Conservation (phyloP, 176 grass and related monocot species). For the Rhynchospora breviuscula region DNA sequence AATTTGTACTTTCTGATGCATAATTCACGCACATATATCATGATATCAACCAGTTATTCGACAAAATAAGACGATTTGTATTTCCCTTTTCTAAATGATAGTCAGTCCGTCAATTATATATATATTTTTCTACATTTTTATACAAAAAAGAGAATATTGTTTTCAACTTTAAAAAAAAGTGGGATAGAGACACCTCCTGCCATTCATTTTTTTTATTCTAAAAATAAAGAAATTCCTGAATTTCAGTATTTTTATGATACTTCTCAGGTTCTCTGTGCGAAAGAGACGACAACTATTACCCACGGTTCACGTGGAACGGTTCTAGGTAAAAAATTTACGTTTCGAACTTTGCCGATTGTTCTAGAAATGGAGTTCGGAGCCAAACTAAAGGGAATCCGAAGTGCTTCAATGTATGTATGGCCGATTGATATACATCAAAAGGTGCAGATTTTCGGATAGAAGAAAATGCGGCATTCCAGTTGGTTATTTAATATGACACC, state of each 20-base stretch:
- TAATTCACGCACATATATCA: too few relatives aligned
- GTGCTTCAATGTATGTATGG: neutral
- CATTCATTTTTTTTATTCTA: neutral
- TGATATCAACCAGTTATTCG: too few relatives aligned
- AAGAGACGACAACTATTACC: neutral
- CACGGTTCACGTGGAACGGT: neutral
- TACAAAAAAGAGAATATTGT: too few relatives aligned
- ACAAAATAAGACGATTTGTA: too few relatives aligned
- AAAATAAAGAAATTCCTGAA: neutral
- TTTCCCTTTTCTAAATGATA: too few relatives aligned
- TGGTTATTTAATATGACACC: neutral
- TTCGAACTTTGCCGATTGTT: neutral
- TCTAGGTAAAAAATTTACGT: neutral
- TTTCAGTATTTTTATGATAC: neutral
- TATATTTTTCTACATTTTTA: too few relatives aligned
- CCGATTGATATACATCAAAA: neutral
- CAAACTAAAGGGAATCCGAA: neutral
- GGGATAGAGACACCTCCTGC: too few relatives aligned
- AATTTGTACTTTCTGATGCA: too few relatives aligned
- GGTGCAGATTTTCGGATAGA: neutral
- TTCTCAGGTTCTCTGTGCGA: neutral
- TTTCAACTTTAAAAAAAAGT: too few relatives aligned
- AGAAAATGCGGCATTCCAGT: neutral
- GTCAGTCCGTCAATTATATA: too few relatives aligned
- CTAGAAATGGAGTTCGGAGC: neutral